Base-by-base conservation (phyloP, 768 basidiomycete genomes). In the Postia placenta region DNA sequence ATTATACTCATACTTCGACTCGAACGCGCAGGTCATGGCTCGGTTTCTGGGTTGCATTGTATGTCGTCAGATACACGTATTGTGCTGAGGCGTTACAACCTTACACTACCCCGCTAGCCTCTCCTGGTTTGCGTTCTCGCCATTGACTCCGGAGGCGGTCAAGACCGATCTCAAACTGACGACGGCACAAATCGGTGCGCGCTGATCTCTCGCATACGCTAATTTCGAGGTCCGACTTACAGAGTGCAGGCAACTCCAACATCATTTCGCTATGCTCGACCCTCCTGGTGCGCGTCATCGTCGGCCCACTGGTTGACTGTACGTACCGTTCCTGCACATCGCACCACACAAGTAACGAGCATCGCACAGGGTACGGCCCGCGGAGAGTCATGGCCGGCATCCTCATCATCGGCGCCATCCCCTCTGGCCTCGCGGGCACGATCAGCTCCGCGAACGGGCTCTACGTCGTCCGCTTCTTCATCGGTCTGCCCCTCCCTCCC, bases 71-170 rank as follows among this genome's bases (percentile, higher is more conserved):
- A 15, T 6, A 12, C 17, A 26, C 30, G 53, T 70, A 15, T 33
- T 33, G 30, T 15, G 2, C 64, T 69, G 28, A 68, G 22, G 40
- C 28, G 11, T 26, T 20, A 22, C 14, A 28, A 20, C 36, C 15
- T 7, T 7, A 33, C 15, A 33, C 30, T 69, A 7, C 15, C 30
- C 30, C 7, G 9, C 30, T 15, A 33, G 30, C 38, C 45, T 70
- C 23, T 67, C 68, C 0, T 75, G 79, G 81, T 81, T 81, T 49
- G 79, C 80, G 1, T 81, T 83, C 56, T 69, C 79, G n/a, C 80
- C 80, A 0, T 72, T 82, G 14, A 71, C 79, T 28, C 76, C 79
- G 0, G 74, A 77, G 7, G 76, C 71, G 25, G 80, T 83, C 63
- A 73, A 71, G 53, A 56, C 59, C 22, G 80, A 82, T 61, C 68